Base-by-base conservation (phyloP, 345 rosid genomes). In the Firmiana major region DNA sequence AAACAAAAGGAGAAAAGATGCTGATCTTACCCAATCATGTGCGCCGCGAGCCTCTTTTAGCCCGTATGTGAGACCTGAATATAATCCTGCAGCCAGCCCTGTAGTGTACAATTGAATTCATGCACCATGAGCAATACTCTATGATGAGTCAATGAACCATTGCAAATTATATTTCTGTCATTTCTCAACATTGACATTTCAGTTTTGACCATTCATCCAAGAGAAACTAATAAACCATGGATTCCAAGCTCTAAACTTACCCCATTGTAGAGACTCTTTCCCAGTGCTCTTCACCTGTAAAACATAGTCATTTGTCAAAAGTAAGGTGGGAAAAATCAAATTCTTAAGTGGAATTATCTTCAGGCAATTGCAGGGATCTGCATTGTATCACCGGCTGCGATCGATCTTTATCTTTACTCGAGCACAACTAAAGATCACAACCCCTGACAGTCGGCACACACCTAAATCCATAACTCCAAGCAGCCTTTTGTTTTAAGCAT, bases 201-300 rank as follows among this genome's bases (percentile, higher is more conserved):
- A 63, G 5, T 21, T 15, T 3, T 48, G n/a, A 26, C 36, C 11
- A 55, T 55, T 55, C 11, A 49, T 15, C 19, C 63, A 24, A 59
- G 36, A 13, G 66, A 15, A 42, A 58, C 53, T 19, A 8, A 43
- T 10, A 21, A 24, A 17, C 9, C 10, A n/a, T 13, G n/a, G 15
- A 13, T 22, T 11, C 43, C 9, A 34, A 19, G 40, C 34, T 0
- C n/a, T 22, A 49, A 22, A 80, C 93, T 84, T 77, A 91, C 99
- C 98, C 98, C 99, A 96, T 9, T 90, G 97, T 21, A 93, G 78
- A 36, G 99, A 91, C 74, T 96, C 98, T 74, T 92, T 92, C 34
- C 98, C 97, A 0, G 94, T 88, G 81, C 83, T 89, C 91, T 88
- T 96, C 85, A 95, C 97, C 98, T 95, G 79, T 1, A 75, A 42